Percentiles rank a stretch among this genome's conserved stretches.
Evolutionary conservation across 2,329 filamentous ascomycete genomes (phyloP).

Genomic region (Cytospora piceae): DNA sequence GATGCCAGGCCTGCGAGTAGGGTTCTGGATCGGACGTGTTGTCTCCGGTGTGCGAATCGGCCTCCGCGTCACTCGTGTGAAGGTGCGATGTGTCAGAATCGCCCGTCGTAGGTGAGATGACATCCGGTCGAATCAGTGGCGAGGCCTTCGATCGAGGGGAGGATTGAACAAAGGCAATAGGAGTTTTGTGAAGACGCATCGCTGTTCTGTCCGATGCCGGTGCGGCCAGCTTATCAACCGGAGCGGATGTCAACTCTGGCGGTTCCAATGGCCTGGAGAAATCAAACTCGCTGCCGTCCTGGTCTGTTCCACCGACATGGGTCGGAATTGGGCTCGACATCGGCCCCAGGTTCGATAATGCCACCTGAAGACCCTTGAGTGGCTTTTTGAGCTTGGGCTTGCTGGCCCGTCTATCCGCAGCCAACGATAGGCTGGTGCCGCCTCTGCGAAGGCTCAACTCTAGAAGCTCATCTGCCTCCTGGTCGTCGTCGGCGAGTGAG

Average conservation of each 20-base stretch:
- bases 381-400: slow-evolving; percentile 35
- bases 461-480: slow-evolving; percentile 36
- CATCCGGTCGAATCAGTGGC: slow-evolving; percentile 21
- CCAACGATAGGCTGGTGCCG: slow-evolving; percentile 5
- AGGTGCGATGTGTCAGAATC: slow-evolving; percentile 24
- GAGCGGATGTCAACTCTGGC: slow-evolving; percentile 2
- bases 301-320: slow-evolving; percentile 2
- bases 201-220: neutral
- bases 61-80: slow-evolving; percentile 29
- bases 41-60: slow-evolving; percentile 28
- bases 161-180: slow-evolving; percentile 16
- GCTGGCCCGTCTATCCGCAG: slow-evolving; percentile 7
- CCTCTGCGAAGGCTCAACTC: slow-evolving; percentile 33
- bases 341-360: slow-evolving; percentile 23
- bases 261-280: slow-evolving; percentile 32
- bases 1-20: slow-evolving; percentile 19
- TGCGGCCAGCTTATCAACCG: neutral
- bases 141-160: slow-evolving; percentile 18
- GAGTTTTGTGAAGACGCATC: slow-evolving; percentile 9
- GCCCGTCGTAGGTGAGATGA: slow-evolving; percentile 30
- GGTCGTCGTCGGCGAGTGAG: slow-evolving; percentile 42
- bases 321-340: slow-evolving; percentile 27
- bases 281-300: slow-evolving; percentile 30
- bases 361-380: slow-evolving; percentile 33
- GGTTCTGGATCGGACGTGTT: slow-evolving; percentile 29